A percentile compares a stretch with the other conserved stretches of the same genome.
phyloP scores from a whole-genome alignment of 2,329 filamentous ascomycete genomes.

The Ophiocordyceps unilateralis region DNA sequence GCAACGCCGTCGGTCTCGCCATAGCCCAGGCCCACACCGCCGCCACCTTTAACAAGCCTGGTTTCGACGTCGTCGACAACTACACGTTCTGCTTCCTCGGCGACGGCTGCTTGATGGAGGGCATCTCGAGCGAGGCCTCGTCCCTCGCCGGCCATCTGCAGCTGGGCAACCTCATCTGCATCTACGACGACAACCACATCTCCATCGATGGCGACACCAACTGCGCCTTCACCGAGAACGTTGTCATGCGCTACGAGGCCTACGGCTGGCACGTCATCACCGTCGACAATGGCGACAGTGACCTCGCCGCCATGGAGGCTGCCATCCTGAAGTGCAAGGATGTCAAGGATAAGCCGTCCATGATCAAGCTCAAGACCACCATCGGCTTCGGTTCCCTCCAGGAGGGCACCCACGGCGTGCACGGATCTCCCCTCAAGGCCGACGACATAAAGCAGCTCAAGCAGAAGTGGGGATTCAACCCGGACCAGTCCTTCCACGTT shows the following conservation, averaged over 20 bases:
- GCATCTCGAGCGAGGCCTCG: conserved; percentile 82
- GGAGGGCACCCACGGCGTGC: conserved; percentile 86
- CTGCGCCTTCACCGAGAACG: conserved; percentile 92
- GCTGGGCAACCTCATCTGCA: conserved; percentile 89
- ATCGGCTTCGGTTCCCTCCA: conserved; percentile 92
- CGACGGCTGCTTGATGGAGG: conserved; percentile 98
- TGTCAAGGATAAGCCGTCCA: conserved; percentile 87
- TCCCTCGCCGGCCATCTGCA: conserved; percentile 91
- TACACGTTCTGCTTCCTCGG: conserved; percentile 95
- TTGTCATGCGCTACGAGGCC: conserved; percentile 81
- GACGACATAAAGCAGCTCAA: conserved; percentile 92
- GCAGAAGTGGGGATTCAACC: conserved; percentile 89
- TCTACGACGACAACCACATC: conserved; percentile 99
- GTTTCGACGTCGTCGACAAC: conserved; percentile 83
- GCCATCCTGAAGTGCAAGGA: conserved; percentile 73
- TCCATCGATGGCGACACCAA: conserved; percentile 90
- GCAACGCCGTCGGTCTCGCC: conserved; percentile 93
- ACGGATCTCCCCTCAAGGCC: conserved; percentile 88
- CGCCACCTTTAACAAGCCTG: conserved; percentile 91
- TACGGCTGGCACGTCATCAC: conserved; percentile 89
- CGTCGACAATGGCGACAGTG: conserved; percentile 76
- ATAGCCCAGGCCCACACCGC: conserved; percentile 88
- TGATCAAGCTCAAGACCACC: conserved; percentile 94
- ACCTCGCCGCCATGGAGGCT: conserved; percentile 73
- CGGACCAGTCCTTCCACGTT: conserved; percentile 80